Evolutionary conservation across 495 filamentous ascomycete species (phyloP).

Genomic region (Hypoxylon crocopeplum): DNA sequence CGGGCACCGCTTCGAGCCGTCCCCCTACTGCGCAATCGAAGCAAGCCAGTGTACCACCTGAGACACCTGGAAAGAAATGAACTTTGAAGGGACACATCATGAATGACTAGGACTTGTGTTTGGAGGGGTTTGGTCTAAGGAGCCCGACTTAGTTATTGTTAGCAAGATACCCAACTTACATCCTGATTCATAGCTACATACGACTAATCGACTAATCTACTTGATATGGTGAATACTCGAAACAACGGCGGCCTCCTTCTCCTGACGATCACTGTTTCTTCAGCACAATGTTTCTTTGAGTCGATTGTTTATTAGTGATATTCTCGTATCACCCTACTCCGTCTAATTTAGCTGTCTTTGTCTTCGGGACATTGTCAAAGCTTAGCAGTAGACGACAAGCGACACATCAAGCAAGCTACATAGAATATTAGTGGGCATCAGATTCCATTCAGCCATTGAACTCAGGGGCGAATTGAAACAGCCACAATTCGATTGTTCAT

Average conservation of each 20-base stretch:
- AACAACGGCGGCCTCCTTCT: not conserved
- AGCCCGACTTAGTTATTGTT: constrained; percentile 1
- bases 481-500: not conserved
- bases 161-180: constrained; percentile 27
- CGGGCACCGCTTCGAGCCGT: constrained; percentile 34
- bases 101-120: not conserved
- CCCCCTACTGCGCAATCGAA: constrained; percentile 36
- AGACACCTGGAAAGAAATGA: constrained; percentile 23
- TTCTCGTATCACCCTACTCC: constrained; percentile 3
- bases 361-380: too few relatives aligned
- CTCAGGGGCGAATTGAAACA: constrained; percentile 1
- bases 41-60: constrained; percentile 30
- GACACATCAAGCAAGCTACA: too few relatives aligned
- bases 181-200: too few relatives aligned
- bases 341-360: too few relatives aligned
- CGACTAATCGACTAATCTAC: not conserved
- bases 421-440: too few relatives aligned
- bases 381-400: too few relatives aligned
- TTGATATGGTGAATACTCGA: constrained; percentile 9
- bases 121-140: constrained; percentile 1
- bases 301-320: not conserved
- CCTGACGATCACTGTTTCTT: not conserved
- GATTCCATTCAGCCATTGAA: too few relatives aligned
- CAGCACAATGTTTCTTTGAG: not conserved
- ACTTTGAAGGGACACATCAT: not conserved